Evolutionary conservation across 1,284 basidiomycete genomes (phyloP), one percentile per base, ranked within the genome.

Genomic region (Puccinia polysora): DNA sequence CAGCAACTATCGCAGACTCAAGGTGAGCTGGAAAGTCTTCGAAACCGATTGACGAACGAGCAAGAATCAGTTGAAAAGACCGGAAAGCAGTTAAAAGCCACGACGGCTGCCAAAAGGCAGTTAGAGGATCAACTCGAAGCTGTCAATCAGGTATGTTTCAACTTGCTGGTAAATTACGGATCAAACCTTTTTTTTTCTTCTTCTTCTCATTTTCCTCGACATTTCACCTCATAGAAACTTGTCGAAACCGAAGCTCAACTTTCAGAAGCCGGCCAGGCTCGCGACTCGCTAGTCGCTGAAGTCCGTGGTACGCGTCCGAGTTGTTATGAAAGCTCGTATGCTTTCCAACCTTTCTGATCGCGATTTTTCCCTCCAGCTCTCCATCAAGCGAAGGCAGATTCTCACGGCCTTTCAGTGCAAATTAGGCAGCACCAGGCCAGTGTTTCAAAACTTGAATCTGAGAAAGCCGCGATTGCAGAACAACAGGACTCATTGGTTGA

Each of bases 201-300:
- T 8, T 36, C 20, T 4, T 5, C 10, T 20, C 28, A n/a, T n/a
- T 18, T 15, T 47, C 20, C 25, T 28, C 3, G 20, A 15, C 59
- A 62, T 62, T 25, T 40, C n/a, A 67, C 18, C 1, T 32, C 14
- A 8, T 10, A 70, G 68, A 20, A 50, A 62, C 50, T 70, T 15
- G 58, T n/a, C 34, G 34, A 70, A 59, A 62, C 58, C 20, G 30
- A 62, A 43, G 58, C 58, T 38, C 55, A 60, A 47, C 58, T 70
- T n/a, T 52, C 68, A n/a, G 47, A 62, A 45, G 68, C 43, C n/a
- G 30, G 30, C 32, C 30, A 70, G n/a, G 68, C 47, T 8, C 68
- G 68, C 49, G 58, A 70, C 30, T 70, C 56, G 10, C 18, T 59
- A 30, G 68, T 50, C 34, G 68, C 68, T 34, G 68, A 70, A 62